Evolutionary conservation across 1,284 basidiomycete genomes (phyloP).

Genomic region (Apiotrichum gamsii): DNA sequence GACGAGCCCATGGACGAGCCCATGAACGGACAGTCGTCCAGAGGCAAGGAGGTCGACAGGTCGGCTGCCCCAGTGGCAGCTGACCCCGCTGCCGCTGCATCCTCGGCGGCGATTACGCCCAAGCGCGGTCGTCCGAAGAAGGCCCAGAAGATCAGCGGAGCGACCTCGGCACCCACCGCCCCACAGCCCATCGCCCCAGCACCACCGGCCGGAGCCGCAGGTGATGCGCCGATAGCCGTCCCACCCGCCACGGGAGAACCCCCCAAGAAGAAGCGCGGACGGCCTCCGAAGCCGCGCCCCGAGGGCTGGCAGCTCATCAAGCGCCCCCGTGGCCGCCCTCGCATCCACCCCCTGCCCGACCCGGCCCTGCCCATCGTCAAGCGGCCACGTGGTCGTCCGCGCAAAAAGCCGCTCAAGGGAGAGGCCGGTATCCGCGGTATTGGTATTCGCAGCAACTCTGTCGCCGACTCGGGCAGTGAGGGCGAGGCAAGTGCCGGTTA

Average conservation of each 20-base stretch:
- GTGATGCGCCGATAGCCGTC: no score
- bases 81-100: background rate
- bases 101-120: background rate
- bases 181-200: no score
- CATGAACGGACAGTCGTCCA: no score
- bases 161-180: no score
- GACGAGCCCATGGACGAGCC: no score
- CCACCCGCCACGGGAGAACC: background rate
- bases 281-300: background rate
- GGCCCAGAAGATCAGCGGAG: background rate
- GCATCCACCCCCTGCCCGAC: slow-evolving; percentile 13
- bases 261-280: slow-evolving; percentile 1
- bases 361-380: background rate
- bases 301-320: slow-evolving; percentile 1
- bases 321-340: slow-evolving; percentile 14
- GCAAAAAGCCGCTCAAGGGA: slow-evolving; percentile 1
- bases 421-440: no score
- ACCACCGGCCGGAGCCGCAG: no score
- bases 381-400: slow-evolving; percentile 10
- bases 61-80: background rate
- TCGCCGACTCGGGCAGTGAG: no score
- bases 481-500: no score
- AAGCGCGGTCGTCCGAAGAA: slow-evolving; percentile 1
- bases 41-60: background rate
- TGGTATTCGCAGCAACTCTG: no score